phyloP scores from a whole-genome alignment of 495 filamentous ascomycete species.

The Viridothelium virens region DNA sequence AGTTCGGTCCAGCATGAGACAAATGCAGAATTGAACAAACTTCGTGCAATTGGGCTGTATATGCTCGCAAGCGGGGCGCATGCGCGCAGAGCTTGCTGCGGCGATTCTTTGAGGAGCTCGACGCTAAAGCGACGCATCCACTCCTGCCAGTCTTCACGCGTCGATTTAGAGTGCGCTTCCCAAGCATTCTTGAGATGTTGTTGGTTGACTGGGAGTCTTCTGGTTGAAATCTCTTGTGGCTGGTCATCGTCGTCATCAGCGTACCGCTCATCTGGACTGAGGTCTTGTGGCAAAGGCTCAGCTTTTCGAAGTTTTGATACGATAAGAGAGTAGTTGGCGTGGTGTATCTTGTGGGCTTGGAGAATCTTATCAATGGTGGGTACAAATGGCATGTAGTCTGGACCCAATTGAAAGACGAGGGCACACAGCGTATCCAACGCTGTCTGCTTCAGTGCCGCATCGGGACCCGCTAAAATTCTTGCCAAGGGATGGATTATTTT shows the following conservation, averaged over 20 bases:
- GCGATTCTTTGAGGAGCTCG: constrained; percentile 89
- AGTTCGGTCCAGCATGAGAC: constrained; percentile 98
- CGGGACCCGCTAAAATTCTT: constrained; percentile 62
- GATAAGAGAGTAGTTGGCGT: constrained; percentile 82
- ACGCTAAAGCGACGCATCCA: constrained; percentile 97
- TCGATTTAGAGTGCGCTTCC: constrained; percentile 93
- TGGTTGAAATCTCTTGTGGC: constrained; percentile 74
- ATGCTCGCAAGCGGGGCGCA: constrained; percentile 86
- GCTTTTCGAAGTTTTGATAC: constrained; percentile 89
- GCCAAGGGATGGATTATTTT: constrained; percentile 88
- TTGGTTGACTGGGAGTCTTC: constrained; percentile 92
- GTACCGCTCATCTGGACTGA: constrained; percentile 82
- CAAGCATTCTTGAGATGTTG: constrained; percentile 95
- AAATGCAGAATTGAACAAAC: constrained; percentile 96
- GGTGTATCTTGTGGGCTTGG: constrained; percentile 57
- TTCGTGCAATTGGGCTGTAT: constrained; percentile 83
- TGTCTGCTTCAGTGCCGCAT: constrained; percentile 65
- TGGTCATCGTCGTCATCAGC: constrained; percentile 70
- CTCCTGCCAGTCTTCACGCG: constrained; percentile 96
- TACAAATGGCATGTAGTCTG: constrained; percentile 89
- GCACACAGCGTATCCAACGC: constrained; percentile 95
- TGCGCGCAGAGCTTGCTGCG: constrained; percentile 85
- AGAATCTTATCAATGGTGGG: constrained; percentile 73
- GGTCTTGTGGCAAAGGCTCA: constrained; percentile 85
- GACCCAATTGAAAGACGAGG: constrained; percentile 88